Conservation (phyloP, 2,329 filamentous ascomycete species). For the Phaeosphaeriaceae sp. region DNA sequence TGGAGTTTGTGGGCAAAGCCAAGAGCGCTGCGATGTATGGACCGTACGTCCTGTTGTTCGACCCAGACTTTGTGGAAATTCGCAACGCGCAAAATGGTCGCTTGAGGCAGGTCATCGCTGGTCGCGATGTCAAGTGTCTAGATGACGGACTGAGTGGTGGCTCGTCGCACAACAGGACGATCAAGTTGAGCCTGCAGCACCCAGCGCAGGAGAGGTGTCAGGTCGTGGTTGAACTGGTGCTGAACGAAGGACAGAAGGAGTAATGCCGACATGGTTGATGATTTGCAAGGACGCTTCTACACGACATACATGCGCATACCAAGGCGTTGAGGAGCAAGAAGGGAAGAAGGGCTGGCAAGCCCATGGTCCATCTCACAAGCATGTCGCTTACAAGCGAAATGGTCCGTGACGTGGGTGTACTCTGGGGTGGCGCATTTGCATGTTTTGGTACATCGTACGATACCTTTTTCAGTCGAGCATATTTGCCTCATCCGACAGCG, state of each 20-base stretch:
- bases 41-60: slow-evolving; percentile 90
- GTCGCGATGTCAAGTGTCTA: slow-evolving; percentile 85
- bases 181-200: slow-evolving; percentile 96
- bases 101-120: slow-evolving; percentile 91
- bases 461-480: slow-evolving; percentile 3
- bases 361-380: neutral
- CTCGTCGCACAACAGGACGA: slow-evolving; percentile 66
- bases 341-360: neutral
- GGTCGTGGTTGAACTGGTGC: slow-evolving; percentile 87
- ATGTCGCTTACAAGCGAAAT: neutral
- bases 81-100: slow-evolving; percentile 95
- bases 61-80: slow-evolving; percentile 96
- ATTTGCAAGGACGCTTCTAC: neutral
- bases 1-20: slow-evolving; percentile 98
- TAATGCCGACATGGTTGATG: slow-evolving; percentile 15
- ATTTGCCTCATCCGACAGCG: neutral
- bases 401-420: neutral
- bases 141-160: slow-evolving; percentile 68
- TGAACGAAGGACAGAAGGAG: slow-evolving; percentile 84
- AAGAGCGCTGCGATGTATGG: slow-evolving; percentile 87
- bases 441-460: slow-evolving; percentile 2
- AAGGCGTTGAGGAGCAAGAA: slow-evolving; percentile 4
- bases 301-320: neutral
- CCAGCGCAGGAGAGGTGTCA: slow-evolving; percentile 84
- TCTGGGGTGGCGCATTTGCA: slow-evolving; percentile 8